Base-by-base conservation (phyloP, 2,329 filamentous ascomycete genomes). In the Cladophialophora yegresii region DNA sequence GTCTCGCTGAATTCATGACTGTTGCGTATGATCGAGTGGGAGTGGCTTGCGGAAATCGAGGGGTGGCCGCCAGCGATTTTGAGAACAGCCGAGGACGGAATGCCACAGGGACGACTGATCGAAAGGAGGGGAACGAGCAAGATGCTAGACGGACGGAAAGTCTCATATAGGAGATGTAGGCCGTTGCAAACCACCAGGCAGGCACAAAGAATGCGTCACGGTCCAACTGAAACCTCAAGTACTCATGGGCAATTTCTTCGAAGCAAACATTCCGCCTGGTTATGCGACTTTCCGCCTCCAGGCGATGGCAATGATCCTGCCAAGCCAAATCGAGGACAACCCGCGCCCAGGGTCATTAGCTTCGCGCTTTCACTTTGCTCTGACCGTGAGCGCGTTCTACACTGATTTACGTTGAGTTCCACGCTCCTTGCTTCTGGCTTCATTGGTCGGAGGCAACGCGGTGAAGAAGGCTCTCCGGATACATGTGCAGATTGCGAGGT, bases 1-100 rank as follows among this genome's bases (percentile, higher is more conserved):
- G 76, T 71, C 62, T 64, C 47, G 67, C 69, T 2, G 67, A 63
- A 56, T 55, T 63, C 70, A 71, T 71, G 68, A 71, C 70, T 55
- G 67, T 69, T 22, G 70, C 70, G 54, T 67, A 70, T 23, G 62
- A 53, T 51, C 66, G 54, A 23, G 30, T 53, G 10, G 59, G n/a
- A 33, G 58, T 33, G 23, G 43, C 2, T 26, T 55, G 62, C 13
- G 59, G 59, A 28, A 50, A 61, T 51, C 54, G 36, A 49, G 33
- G 20, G 49, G 23, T 54, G 43, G 64, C 55, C 50, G 62, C 47
- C n/a, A 63, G 28, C 20, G 62, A 50, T 26, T 56, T 63, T 32
- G 53, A 47, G 49, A 58, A 49, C 22, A 50, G 61, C 56, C 60
- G 63, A 57, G 56, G 32, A 13, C 62, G 63, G 58, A 30, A 63